Base-by-base conservation (phyloP, 2,329 filamentous ascomycete species). In the Aciculosporium take region DNA sequence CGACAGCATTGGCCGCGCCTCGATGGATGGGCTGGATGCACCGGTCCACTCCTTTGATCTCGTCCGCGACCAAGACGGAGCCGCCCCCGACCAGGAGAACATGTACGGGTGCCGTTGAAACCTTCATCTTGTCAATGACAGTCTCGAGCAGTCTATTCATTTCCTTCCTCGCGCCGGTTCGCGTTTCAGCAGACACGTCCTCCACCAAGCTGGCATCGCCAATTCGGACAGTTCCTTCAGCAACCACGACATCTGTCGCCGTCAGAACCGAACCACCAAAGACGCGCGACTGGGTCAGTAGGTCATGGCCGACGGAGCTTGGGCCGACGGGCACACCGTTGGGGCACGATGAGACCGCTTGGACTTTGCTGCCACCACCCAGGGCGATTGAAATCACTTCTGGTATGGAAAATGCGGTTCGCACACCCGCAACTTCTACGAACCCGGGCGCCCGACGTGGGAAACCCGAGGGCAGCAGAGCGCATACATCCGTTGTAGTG, bases 401-500 rank as follows among this genome's bases (percentile, higher is more conserved):
- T 15, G 74, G 66, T 66, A 76, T 64, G 21, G 70, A 64, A 46
- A 76, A 79, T 13, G 74, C 74, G 31, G 73, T 76, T 12, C 72
- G 61, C 0, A 79, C 72, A 1, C 74, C 73, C 2, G 67, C 72
- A 4, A 79, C 62, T 41, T 74, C 69, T 8, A 72, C 70, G 40
- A 72, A 77, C 0, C 69, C 71, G 0, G 72, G 66, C 3, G 75
- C 72, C 46, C 77, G 73, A 17, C 74, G 64, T 0, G 75, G 75
- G 36, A 77, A 77, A 0, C 75, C 75, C 2, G 68, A 74, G 0
- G 71, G 67, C 1, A 76, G 59, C 2, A 79, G 54, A 0, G 72
- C 63, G 21, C 74, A 73, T 7, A 77, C 68, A 52, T 79, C 75
- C 2, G 72, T 73, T 0, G 74, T 79, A 0, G 75, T 79, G 13